Evolutionary conservation across 192 early-diverging fungal species (phyloP), one percentile per base, ranked within the genome.

Genomic region (Entomortierella chlamydospora): DNA sequence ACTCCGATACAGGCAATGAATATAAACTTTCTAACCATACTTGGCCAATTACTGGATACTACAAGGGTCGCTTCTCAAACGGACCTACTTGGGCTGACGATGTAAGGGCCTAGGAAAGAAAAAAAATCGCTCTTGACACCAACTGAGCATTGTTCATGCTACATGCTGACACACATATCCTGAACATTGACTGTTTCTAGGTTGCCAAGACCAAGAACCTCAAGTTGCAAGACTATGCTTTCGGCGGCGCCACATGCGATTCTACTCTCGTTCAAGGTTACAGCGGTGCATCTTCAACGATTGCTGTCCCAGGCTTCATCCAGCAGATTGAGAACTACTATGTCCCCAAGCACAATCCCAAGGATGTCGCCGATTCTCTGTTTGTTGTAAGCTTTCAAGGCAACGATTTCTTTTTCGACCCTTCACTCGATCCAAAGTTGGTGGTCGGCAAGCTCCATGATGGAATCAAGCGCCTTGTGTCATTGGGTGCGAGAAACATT

Each of bases 51-150:
- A 17, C 61, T 20, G 57, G 42, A 15, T 73, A 64, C 39, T 37
- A 30, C 11, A 58, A 59, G 6, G 86, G 86, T 34, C 83, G 83
- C 10, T 88, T 83, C 61, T 56, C 68, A 0, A 88, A 86, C 49
- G 86, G 87, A 8, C 69, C 73, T 12, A 62, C 81, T 33, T 88
- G 83, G 83, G 10, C 64, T 26, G 87, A 88, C 55, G 61, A 84
- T 79, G 72, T 86, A 50, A 20, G 68, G 20, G 4, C 15, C 4
- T 47, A 4, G 15, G 3, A 20, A 47, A 11, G 4, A 47, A 11
- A 47, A 47, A 37, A 37, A n/a, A n/a, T n/a, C n/a, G n/a, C n/a
- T n/a, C n/a, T n/a, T n/a, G n/a, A n/a, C n/a, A n/a, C n/a, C n/a
- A n/a, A n/a, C n/a, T n/a, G n/a, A n/a, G n/a, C n/a, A n/a, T n/a